phyloP scores from a whole-genome alignment of 148 eudicot genomes.

The Fallopia convolvulus region DNA sequence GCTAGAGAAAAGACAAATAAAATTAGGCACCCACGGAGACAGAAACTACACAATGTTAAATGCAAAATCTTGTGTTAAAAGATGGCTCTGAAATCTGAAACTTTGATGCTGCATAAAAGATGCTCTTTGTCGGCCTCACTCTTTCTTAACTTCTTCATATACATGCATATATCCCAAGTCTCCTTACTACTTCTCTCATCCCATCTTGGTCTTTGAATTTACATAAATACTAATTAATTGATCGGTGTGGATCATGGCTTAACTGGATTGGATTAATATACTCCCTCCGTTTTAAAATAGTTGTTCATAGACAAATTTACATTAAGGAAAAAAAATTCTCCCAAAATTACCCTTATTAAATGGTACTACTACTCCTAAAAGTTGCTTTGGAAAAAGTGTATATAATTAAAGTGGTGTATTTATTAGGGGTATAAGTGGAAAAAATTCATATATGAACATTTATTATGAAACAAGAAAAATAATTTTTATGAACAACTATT shows the following conservation, averaged over 20 bases:
- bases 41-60: neutral
- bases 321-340: no score
- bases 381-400: no score
- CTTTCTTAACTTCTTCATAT: neutral
- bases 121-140: constrained; percentile 10
- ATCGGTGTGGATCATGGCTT: neutral
- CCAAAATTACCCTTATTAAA: no score
- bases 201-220: neutral
- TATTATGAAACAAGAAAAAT: no score
- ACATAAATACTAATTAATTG: neutral
- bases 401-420: no score
- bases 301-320: no score
- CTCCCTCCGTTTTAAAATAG: no score
- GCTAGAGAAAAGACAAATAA: neutral
- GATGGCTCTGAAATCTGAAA: constrained; percentile 1
- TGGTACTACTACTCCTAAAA: no score
- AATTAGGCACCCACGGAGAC: neutral
- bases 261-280: neutral
- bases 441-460: no score
- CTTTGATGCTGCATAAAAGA: neutral
- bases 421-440: no score
- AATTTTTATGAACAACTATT: no score
- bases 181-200: neutral
- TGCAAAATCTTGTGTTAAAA: neutral
- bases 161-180: neutral